Evolutionary conservation across 768 basidiomycete species (phyloP).

Genomic region (Tephrocybe sp.): DNA sequence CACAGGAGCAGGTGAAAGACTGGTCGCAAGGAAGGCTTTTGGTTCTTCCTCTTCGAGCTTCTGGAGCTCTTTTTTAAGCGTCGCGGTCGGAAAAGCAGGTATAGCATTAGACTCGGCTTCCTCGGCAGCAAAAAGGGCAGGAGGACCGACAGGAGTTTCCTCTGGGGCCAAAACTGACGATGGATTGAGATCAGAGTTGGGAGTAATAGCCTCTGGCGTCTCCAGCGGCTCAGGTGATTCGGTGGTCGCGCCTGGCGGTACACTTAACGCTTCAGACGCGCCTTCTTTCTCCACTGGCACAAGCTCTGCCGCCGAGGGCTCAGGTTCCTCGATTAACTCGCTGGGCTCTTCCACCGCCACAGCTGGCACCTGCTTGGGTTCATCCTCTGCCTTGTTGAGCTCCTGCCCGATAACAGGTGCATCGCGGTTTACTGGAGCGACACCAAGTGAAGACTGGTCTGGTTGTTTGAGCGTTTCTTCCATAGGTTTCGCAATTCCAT

Average conservation of each 20-base stretch:
- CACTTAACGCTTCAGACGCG: neutral
- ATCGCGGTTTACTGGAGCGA: neutral
- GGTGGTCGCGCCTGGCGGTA: neutral
- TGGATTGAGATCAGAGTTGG: constrained; percentile 4
- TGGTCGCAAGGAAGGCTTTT: neutral
- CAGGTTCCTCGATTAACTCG: neutral
- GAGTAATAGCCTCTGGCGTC: constrained; percentile 4
- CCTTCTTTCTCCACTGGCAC: neutral
- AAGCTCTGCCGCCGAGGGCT: neutral
- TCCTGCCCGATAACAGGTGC: constrained; percentile 6
- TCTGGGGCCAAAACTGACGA: constrained; percentile 6
- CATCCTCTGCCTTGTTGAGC: constrained; percentile 5
- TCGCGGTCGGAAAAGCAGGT: neutral
- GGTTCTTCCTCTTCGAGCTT: neutral
- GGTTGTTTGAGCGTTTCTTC: neutral
- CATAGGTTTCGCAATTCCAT: neutral
- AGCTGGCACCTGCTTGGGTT: neutral
- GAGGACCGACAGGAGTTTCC: neutral
- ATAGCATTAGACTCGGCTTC: neutral
- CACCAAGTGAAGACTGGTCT: constrained; percentile 7
- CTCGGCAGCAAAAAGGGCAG: neutral
- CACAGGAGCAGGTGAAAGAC: too few relatives aligned
- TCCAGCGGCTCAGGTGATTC: neutral
- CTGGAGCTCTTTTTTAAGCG: neutral
- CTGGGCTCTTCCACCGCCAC: neutral